Evolutionary conservation across 805 yeast species (phyloP), one percentile per base, ranked within the genome.

Genomic region (Komagataella ulmi): DNA sequence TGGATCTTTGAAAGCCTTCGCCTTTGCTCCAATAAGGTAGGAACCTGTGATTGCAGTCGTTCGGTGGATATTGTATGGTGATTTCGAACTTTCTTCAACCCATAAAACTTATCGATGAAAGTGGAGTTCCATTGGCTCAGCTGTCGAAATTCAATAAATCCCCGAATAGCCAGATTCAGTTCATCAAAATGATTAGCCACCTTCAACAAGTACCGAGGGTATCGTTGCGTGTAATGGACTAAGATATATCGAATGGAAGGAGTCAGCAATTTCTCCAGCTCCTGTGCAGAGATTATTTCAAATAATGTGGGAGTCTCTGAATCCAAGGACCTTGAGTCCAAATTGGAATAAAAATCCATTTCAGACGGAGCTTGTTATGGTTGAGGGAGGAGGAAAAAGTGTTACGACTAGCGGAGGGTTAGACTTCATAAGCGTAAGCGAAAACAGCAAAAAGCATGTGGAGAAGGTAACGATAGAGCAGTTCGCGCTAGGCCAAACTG

Each of bases 51-150:
- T 12, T 46, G 40, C 7, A 51, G n/a, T 3, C 50, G 36, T 18
- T 48, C 53, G 7, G 47, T 23, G 18, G 55, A 44, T 8, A 61
- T 46, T 5, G 55, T 46, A 3, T 53, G 64, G 52, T 66, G 67
- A 12, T 30, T 30, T 2, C 40, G 40, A 24, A 76, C 75, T 49
- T 95, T 71, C 61, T 88, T 88, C 56, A 91, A 67, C 1, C 97
- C 98, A 61, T 91, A 91, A 62, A 91, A 91, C 61, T 86, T 85
- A 64, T 91, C 97, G 0, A 95, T 88, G 60, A 91, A 88, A 2
- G 93, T 79, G 0, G 95, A 79, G 59, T 87, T 90, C 88, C 93
- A 86, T 49, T 72, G 71, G 50, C 70, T 75, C 49, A 91, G 64
- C 57, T 83, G 86, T 55, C 76, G 74, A 71, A 80, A 80, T 64